Percentiles rank a stretch among this genome's conserved stretches.
These are phyloP conservation scores for Dothidotthia symphoricarpi DNA, from an alignment of 2,329 filamentous ascomycete species.

Conservation along the genomic window DNA sequence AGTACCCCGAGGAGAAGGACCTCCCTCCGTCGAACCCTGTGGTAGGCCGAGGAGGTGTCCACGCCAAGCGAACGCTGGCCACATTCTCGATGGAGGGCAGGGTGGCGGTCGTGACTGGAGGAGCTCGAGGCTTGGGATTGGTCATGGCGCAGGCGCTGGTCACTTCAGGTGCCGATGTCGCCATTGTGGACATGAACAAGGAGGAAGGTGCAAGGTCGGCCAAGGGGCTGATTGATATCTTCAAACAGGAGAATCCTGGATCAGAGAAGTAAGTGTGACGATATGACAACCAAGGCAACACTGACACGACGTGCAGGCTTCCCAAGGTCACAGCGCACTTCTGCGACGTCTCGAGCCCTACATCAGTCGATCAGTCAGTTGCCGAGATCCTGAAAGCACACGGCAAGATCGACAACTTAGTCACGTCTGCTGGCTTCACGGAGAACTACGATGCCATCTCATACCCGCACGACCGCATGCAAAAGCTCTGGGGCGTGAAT, in stretches of 20 bases:
- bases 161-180: conserved; percentile 81
- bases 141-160: conserved; percentile 93
- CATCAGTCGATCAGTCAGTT: conserved; percentile 73
- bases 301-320: conserved; percentile 47
- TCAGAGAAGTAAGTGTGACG: conserved; percentile 56
- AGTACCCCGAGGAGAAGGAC: conserved; percentile 73
- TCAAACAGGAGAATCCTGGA: conserved; percentile 76
- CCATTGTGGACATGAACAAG: conserved; percentile 91
- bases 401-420: conserved; percentile 83
- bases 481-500: conserved; percentile 93
- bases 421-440: conserved; percentile 94
- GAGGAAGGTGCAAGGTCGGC: conserved; percentile 81
- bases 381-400: conserved; percentile 68
- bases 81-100: conserved; percentile 83
- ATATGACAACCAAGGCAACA: conserved; percentile 1
- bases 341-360: conserved; percentile 77
- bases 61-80: conserved; percentile 81
- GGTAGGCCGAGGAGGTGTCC: conserved; percentile 72
- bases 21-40: conserved; percentile 70
- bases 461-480: conserved; percentile 86
- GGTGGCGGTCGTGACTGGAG: conserved; percentile 84
- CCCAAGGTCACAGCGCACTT: conserved; percentile 89
- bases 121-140: conserved; percentile 81
- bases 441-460: conserved; percentile 92
- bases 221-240: conserved; percentile 68